Conservation (phyloP, 2,329 filamentous ascomycete species). For the Bretziella fagacearum region DNA sequence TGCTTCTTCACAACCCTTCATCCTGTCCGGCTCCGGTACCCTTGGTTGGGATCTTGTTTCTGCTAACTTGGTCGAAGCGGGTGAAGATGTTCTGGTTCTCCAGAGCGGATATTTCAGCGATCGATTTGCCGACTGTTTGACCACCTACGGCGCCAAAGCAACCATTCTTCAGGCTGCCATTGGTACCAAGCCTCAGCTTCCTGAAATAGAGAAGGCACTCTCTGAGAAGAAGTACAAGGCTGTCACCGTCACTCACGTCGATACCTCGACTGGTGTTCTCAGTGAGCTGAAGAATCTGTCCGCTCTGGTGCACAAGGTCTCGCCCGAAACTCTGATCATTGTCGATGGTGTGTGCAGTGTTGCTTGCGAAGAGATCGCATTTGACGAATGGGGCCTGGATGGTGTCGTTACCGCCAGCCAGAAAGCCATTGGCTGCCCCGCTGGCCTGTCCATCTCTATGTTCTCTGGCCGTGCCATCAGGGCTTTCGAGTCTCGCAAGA, state of each 20-base stretch:
- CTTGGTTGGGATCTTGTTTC: constrained; percentile 93
- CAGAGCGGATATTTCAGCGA: constrained; percentile 97
- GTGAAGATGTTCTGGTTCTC: constrained; percentile 79
- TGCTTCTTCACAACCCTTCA: constrained; percentile 69
- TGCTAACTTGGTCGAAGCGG: constrained; percentile 79
- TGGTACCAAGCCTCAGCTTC: constrained; percentile 69
- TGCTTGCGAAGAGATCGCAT: constrained; percentile 85
- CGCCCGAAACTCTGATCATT: constrained; percentile 76
- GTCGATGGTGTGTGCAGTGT: constrained; percentile 97
- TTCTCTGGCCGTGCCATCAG: constrained; percentile 78
- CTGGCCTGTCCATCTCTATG: constrained; percentile 87
- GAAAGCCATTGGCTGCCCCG: constrained; percentile 91
- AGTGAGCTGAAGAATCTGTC: constrained; percentile 76
- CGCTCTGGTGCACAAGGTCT: constrained; percentile 68
- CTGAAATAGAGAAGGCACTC: constrained; percentile 75
- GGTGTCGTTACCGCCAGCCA: constrained; percentile 87
- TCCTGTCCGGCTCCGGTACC: constrained; percentile 87
- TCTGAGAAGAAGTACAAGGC: constrained; percentile 87
- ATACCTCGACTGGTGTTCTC: constrained; percentile 90
- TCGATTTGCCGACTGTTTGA: constrained; percentile 80
- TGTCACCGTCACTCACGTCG: constrained; percentile 88
- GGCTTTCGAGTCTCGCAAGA: constrained; percentile 62
- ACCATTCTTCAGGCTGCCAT: constrained; percentile 83
- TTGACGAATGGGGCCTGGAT: constrained; percentile 89
- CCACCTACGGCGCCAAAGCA: constrained; percentile 76